Evolutionary conservation across 768 basidiomycete genomes (phyloP).

Genomic region (Exsudoporus frostii): DNA sequence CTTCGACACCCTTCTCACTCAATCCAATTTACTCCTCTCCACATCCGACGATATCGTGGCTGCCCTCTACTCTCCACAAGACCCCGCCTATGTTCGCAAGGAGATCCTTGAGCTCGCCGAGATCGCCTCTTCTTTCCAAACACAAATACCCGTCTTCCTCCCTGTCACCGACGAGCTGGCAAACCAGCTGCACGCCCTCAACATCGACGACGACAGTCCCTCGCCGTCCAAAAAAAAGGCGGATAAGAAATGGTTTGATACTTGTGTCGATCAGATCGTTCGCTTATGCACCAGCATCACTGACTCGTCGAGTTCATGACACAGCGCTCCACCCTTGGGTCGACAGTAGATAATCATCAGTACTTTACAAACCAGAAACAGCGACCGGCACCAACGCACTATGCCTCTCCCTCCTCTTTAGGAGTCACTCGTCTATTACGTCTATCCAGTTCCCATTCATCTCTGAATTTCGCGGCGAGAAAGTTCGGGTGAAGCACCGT

Average conservation of each 20-base stretch:
- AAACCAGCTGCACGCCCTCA: conserved; percentile 23
- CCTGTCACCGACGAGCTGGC: conserved; percentile 22
- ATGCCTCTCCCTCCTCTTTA: conserved; percentile 33
- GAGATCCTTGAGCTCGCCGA: conserved; percentile 39
- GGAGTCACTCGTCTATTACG: conserved; percentile 26
- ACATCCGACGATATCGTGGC: conserved; percentile 66
- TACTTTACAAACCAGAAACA: conserved; percentile 1
- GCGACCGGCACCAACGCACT: conserved; percentile 24
- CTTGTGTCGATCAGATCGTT: conserved; percentile 61
- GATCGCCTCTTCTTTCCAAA: conserved; percentile 38
- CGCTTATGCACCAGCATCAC: conserved; percentile 36
- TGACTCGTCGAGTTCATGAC: conserved; percentile 20
- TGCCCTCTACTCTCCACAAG: conserved; percentile 64
- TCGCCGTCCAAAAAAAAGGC: conserved; percentile 31
- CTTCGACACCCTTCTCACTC: conserved; percentile 51
- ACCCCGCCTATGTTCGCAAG: conserved; percentile 37
- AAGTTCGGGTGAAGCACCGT: conserved; percentile 60
- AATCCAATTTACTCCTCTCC: conserved; percentile 50
- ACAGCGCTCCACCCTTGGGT: neutral
- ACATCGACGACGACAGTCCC: conserved; percentile 5
- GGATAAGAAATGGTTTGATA: conserved; percentile 57
- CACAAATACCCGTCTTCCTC: conserved; percentile 25
- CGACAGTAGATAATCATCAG: conserved; percentile 16
- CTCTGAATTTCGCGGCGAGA: conserved; percentile 55
- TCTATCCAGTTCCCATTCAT: conserved; percentile 45